Base-by-base conservation (phyloP, 768 basidiomycete genomes). In the Russula vinacea region DNA sequence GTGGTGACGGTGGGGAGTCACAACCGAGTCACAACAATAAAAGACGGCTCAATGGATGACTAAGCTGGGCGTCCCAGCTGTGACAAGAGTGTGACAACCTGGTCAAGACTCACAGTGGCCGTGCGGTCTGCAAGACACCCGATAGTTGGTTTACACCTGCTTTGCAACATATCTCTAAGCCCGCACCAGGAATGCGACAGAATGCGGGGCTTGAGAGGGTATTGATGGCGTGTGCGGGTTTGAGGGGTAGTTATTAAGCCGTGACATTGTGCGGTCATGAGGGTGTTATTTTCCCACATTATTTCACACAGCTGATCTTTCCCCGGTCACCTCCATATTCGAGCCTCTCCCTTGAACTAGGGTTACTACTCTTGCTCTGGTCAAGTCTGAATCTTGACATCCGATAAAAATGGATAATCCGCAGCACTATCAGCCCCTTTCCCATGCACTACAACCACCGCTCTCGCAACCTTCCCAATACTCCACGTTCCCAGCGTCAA, bases 381-480 rank as follows among this genome's bases (percentile, higher is more conserved):
- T 55, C 64, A 33, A 56, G 42, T 44, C 53, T 53, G 22, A 42
- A 39, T 53, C 58, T 54, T 54, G 67, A 56, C 61, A 67, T 60
- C 69, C 66, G 68, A 69, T 73, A 71, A 70, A 71, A 67, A 80
- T 82, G 80, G 80, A 89, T 76, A 88, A 88, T 73, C 87, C 87
- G 60, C 88, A 90, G 73, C 87, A 87, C 67, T 89, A 91, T 76
- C 88, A 89, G 66, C 87, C 89, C 32, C 80, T 91, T 69, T 91
- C 89, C 60, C 86, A 89, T 78, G 89, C 89, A 49, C 79, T 91
- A 44, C 78, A 88, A 73, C 86, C 85, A 0, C 86, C 83, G 51
- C 58, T 74, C 56, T 69, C 70, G 32, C 67, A 56, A 49, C 69
- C 73, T 55, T 58, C 71, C 39, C 62, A 70, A 61, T 72, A 71